Evolutionary conservation across 2,329 filamentous ascomycete genomes (phyloP), one percentile per base, ranked within the genome.

Genomic region (Cladobotryum protrusum): DNA sequence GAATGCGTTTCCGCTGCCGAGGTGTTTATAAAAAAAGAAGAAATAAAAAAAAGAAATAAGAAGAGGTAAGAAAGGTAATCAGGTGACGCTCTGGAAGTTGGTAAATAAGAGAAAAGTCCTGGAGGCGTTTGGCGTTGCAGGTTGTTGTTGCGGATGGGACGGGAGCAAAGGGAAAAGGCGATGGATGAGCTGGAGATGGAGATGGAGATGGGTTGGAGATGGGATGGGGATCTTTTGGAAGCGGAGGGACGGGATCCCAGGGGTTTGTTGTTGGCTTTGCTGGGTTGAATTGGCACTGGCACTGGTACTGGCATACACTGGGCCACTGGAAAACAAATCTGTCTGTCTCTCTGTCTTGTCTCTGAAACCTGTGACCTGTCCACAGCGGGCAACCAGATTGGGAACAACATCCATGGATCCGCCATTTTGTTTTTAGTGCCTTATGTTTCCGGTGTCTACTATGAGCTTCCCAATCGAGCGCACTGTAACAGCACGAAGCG

Each of bases 371-470:
- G 49, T 48, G 49, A 51, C 39, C 49, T 48, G 45, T 42, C 49
- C 49, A 47, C 49, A 48, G 39, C 37, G 47, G 20, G 20, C 20
- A 29, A 9, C 33, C 47, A 33, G 14, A 44, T 43, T 35, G 35
- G 24, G 24, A 29, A 29, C 24, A 29, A 8, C 24, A 29, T 29
- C 24, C 24, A 8, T n/a, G n/a, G n/a, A n/a, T 8, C 24, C 24
- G 3, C 6, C 4, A 8, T 29, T 29, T 29, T 8, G 7, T 29
- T 29, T 15, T 53, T 53, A 53, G 51, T 50, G 51, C 51, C 51
- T 53, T 40, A 53, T 49, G 48, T 47, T 53, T 53, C 51, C 50
- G 51, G 51, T 29, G 24, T 29, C 24, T 9, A 29, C 43, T n/a
- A 45, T 20, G 48, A 32, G 34, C 44, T 29, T 29, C 24, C 24